phyloP scores from a whole-genome alignment of 1,284 basidiomycete genomes.

The Austroboletus niveus region DNA sequence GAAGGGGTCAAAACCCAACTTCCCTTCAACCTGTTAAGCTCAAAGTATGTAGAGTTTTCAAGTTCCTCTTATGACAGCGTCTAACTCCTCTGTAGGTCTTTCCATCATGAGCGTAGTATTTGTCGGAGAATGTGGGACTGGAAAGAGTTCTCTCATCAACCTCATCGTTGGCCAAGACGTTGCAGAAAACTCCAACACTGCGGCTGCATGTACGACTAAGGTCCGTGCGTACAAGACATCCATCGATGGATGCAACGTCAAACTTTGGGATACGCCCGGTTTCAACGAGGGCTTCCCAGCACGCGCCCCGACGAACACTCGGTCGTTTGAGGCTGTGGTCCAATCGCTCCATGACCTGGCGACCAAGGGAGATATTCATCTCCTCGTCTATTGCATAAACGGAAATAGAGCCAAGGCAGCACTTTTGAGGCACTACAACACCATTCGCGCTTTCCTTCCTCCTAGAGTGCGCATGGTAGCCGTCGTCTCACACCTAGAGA shows the following conservation, averaged over 20 bases:
- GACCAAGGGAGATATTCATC: constrained; percentile 12
- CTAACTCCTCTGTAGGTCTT: constrained; percentile 4
- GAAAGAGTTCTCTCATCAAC: constrained; percentile 28
- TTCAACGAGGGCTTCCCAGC: constrained; percentile 12
- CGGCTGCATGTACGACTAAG: constrained; percentile 15
- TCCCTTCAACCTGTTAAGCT: not conserved
- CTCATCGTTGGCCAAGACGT: constrained; percentile 12
- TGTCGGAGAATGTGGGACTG: constrained; percentile 21
- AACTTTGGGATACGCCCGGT: constrained; percentile 23
- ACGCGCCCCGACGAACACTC: not conserved
- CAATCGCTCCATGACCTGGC: constrained; percentile 9
- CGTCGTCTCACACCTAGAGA: constrained; percentile 25
- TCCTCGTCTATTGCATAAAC: constrained; percentile 24
- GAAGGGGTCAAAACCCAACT: not conserved
- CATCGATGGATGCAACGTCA: constrained; percentile 11
- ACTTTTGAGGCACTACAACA: constrained; percentile 19
- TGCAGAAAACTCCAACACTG: constrained; percentile 17
- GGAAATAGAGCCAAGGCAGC: constrained; percentile 13
- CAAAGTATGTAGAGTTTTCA: constrained; percentile 1
- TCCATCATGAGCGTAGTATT: constrained; percentile 20
- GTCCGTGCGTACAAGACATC: constrained; percentile 5
- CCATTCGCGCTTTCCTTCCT: constrained; percentile 11
- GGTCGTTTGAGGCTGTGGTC: constrained; percentile 4
- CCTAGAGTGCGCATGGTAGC: constrained; percentile 19
- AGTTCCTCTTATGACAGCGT: not conserved